Evolutionary conservation across 768 basidiomycete genomes (phyloP), one percentile per base, ranked within the genome.

Genomic region (Mycena metata): DNA sequence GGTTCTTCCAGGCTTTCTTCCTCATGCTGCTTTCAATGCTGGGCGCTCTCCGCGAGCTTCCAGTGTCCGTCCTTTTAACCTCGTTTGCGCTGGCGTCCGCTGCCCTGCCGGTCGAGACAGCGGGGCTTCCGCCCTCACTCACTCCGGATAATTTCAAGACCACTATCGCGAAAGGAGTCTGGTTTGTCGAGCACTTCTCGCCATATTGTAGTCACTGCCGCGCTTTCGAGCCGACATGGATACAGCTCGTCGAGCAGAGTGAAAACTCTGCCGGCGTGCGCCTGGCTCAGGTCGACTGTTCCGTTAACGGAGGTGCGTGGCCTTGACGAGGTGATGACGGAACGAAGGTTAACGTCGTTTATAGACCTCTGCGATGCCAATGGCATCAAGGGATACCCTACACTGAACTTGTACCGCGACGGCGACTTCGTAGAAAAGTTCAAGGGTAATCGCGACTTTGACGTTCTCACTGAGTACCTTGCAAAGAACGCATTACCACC

Each of bases 101-200:
- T 72, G 70, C 70, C 68, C 70, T 72, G 60, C 70, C 70, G 70
- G 70, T 60, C 24, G 67, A 66, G 60, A 68, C 67, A 60, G 59
- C 64, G 17, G 45, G 64, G 5, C 67, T 72, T 24, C 49, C 69
- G 43, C 67, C 71, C 30, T 65, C 74, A 65, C 85, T 94, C 51
- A 89, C 86, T 0, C 86, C 90, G 4, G 85, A 88, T 51, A 87
- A 84, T 69, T 94, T 95, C 77, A 75, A 85, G 12, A 63, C 80
- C 16, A 82, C 86, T 0, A 83, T 88, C 21, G 73, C 84, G 0
- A 73, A 83, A 0, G 93, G 92, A n/a, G 80, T 89, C 5, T 93
- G 91, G 91, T 89, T 96, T 66, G 82, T 97, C 55, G 95, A 97
- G 73, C 91, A 93, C 78, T 98, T 89, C 76, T 96, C 94, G 1